phyloP scores from a whole-genome alignment of 2,329 filamentous ascomycete species.

The Dothideomycetidae sp. region DNA sequence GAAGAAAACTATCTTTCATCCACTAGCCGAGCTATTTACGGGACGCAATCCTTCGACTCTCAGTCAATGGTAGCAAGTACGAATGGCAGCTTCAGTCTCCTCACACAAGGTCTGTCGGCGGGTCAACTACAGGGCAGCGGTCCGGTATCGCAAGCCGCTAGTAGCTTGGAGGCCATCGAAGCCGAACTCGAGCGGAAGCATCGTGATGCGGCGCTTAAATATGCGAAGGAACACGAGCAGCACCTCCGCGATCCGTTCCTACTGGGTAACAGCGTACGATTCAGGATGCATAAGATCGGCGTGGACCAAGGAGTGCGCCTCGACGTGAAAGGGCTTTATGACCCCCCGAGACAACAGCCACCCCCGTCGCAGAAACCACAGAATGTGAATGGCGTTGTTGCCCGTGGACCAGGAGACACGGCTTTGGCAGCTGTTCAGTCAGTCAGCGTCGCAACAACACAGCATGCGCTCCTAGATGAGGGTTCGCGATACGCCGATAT shows the following conservation, averaged over 20 bases:
- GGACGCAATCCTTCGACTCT: slow-evolving; percentile 19
- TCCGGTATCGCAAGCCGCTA: slow-evolving; percentile 38
- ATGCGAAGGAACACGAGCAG: slow-evolving; percentile 47
- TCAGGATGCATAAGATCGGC: slow-evolving; percentile 42
- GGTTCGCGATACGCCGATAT: slow-evolving; percentile 69
- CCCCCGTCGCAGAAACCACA: slow-evolving; percentile 11
- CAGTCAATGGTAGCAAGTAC: slow-evolving; percentile 21
- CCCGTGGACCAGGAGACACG: slow-evolving; percentile 14
- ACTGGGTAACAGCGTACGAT: slow-evolving; percentile 43
- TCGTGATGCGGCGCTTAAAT: slow-evolving; percentile 47
- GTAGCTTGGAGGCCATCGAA: slow-evolving; percentile 51
- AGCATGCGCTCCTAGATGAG: slow-evolving; percentile 49
- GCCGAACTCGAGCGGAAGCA: slow-evolving; percentile 53
- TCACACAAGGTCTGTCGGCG: slow-evolving; percentile 26
- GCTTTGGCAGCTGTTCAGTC: slow-evolving; percentile 23
- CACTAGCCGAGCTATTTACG: slow-evolving; percentile 32
- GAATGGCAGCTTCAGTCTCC: slow-evolving; percentile 33
- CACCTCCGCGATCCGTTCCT: slow-evolving; percentile 65
- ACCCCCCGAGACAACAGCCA: slow-evolving; percentile 19
- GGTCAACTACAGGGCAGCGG: slow-evolving; percentile 26
- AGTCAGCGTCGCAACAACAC: slow-evolving; percentile 14
- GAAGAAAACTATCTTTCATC: slow-evolving; percentile 72
- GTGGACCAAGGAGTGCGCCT: slow-evolving; percentile 45
- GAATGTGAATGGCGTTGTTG: slow-evolving; percentile 18
- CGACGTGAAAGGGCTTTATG: slow-evolving; percentile 42